Conservation (phyloP, 2,329 filamentous ascomycete genomes). For the Ceratocystis harringtonii region DNA sequence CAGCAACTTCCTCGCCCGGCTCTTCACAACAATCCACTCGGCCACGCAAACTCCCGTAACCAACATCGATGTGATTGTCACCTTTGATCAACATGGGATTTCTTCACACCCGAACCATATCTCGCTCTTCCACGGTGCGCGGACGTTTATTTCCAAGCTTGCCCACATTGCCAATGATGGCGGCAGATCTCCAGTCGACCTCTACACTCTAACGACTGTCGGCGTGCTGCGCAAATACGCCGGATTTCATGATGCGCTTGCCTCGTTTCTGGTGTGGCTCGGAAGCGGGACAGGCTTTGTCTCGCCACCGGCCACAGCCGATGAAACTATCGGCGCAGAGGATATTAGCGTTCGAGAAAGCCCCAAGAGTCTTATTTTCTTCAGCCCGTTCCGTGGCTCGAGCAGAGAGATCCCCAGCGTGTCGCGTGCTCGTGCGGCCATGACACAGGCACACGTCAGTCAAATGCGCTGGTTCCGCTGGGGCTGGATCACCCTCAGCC, state of each 20-base stretch:
- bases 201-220: slow-evolving; percentile 73
- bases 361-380: slow-evolving; percentile 49
- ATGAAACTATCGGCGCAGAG: slow-evolving; percentile 12
- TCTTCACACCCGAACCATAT: slow-evolving; percentile 89
- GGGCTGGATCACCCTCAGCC: slow-evolving; percentile 79
- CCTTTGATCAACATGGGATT: slow-evolving; percentile 72
- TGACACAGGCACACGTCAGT: slow-evolving; percentile 79
- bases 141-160: slow-evolving; percentile 52
- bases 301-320: background rate
- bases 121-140: slow-evolving; percentile 70
- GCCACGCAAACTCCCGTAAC: slow-evolving; percentile 29
- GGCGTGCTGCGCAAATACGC: slow-evolving; percentile 66
- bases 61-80: slow-evolving; percentile 68
- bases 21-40: slow-evolving; percentile 51
- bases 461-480: slow-evolving; percentile 99
- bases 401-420: slow-evolving; percentile 22
- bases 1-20: slow-evolving; percentile 50
- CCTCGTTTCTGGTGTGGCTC: slow-evolving; percentile 48
- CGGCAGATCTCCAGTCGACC: slow-evolving; percentile 36
- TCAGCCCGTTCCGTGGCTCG: slow-evolving; percentile 52
- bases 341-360: slow-evolving; percentile 24
- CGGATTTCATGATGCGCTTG: slow-evolving; percentile 58
- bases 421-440: slow-evolving; percentile 59
- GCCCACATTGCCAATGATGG: slow-evolving; percentile 29
- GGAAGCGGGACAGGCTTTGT: slow-evolving; percentile 24